Evolutionary conservation across 768 basidiomycete species (phyloP).

Genomic region (Coprinopsis marcescibilis): DNA sequence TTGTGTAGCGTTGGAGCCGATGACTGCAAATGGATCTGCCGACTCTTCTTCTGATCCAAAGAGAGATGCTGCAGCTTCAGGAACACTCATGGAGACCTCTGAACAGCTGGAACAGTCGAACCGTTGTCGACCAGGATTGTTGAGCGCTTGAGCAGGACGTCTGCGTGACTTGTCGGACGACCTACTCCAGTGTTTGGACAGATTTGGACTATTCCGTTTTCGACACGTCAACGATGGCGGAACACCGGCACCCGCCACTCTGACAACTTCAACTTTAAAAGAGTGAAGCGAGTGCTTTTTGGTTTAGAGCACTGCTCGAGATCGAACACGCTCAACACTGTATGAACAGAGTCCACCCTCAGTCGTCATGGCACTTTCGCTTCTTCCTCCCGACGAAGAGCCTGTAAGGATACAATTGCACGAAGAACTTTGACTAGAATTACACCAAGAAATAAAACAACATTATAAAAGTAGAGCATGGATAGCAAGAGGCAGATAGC

Average conservation of each 20-base stretch:
- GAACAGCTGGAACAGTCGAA: neutral
- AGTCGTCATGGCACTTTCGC: no score
- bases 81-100: slow-evolving; percentile 40
- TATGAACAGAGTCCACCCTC: no score
- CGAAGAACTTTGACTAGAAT: neutral
- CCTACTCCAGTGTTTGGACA: slow-evolving; percentile 1
- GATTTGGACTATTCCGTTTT: slow-evolving; percentile 1
- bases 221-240: slow-evolving; percentile 2
- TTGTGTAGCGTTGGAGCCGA: slow-evolving; percentile 30
- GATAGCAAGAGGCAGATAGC: neutral
- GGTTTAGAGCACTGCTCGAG: no score
- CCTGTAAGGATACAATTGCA: no score
- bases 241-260: neutral
- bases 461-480: neutral
- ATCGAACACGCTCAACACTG: no score
- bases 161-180: no score
- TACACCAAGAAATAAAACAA: neutral
- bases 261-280: no score
- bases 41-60: slow-evolving; percentile 64
- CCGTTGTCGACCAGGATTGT: no score
- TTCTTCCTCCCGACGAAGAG: no score
- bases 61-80: slow-evolving; percentile 77
- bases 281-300: no score
- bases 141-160: no score
- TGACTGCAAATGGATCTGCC: slow-evolving; percentile 59